Evolutionary conservation across 345 rosid species (phyloP), one percentile per base, ranked within the genome.

Genomic region (Psidium friedrichsthalianum): DNA sequence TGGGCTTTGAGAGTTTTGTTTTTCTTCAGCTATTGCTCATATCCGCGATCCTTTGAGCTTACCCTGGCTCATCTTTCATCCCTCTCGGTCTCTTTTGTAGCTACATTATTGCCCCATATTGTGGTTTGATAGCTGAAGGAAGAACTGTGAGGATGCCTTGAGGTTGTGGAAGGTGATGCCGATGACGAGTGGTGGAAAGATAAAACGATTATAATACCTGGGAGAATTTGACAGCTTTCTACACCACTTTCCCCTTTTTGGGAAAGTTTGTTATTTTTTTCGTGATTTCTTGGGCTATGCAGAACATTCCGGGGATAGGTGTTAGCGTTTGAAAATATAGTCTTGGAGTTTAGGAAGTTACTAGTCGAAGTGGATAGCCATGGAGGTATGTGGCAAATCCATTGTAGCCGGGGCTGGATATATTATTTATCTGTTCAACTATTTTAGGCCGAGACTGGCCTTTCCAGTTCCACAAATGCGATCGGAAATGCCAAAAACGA

Each of bases 401-500:
- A 90, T 91, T 88, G 93, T 86, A 74, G 90, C 91, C 36, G 94
- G 86, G 83, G 93, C 97, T 92, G 94, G 93, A 58, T 93, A 94
- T 88, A 97, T 95, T 89, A 94, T 97, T 92, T 97, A 90, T 90
- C 92, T 96, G 90, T 96, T 96, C 99, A 82, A 85, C 95, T 51
- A 93, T 97, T 92, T 94, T 97, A 84, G 99, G 98, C 91, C 93
- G 92, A 52, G 94, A 94, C 83, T 96, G 93, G 86, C 93, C 95
- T 74, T 84, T 89, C 92, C 90, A 86, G 93, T 88, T 88, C 87
- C 98, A 97, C 96, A 94, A 95, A 86, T 97, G 99, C 86, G 94
- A 94, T 81, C 92, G 98, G 96, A 96, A 97, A 91, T 97, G 99
- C 88, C 89, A 92, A 88, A 88, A 97, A 95, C 86, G 99, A 97